phyloP scores from a whole-genome alignment of 2,329 filamentous ascomycete genomes.

The Aspergillus fumigatiaffinis region DNA sequence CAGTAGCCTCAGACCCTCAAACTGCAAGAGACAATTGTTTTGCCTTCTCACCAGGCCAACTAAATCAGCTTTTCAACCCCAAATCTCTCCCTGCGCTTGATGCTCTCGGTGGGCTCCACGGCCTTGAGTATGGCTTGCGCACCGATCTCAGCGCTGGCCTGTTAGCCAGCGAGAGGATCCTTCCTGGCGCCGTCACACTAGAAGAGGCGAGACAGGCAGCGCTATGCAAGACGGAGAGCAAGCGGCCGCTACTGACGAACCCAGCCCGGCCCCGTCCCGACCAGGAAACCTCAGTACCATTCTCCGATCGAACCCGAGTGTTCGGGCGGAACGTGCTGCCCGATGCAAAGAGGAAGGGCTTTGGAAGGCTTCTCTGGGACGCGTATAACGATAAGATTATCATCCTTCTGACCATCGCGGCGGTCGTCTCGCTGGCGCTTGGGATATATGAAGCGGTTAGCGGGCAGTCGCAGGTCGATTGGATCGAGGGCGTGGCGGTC shows the following conservation, averaged over 20 bases:
- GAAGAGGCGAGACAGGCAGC: conserved; percentile 55
- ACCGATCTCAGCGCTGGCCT: conserved; percentile 69
- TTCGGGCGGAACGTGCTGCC: conserved; percentile 61
- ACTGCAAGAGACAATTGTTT: conserved; percentile 78
- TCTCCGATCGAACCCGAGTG: conserved; percentile 56
- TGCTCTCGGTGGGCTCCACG: conserved; percentile 70
- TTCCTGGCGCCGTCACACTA: conserved; percentile 67
- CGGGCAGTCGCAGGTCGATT: conserved; percentile 51
- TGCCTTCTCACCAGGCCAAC: conserved; percentile 71
- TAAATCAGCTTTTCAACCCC: conserved; percentile 84
- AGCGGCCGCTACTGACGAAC: neutral
- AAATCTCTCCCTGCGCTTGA: conserved; percentile 82
- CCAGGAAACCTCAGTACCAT: conserved; percentile 27
- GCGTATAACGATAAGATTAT: conserved; percentile 73
- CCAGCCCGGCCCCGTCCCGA: conserved; percentile 6
- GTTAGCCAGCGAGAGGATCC: conserved; percentile 66
- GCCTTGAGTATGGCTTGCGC: conserved; percentile 74
- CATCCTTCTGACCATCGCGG: conserved; percentile 65
- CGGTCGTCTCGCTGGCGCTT: conserved; percentile 63
- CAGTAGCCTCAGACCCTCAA: conserved; percentile 70
- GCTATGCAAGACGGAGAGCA: conserved; percentile 6
- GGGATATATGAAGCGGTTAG: conserved; percentile 65
- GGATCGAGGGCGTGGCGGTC: conserved; percentile 66
- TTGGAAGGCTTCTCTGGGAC: conserved; percentile 61
- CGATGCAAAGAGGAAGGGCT: conserved; percentile 58